Conservation (phyloP, 2,329 filamentous ascomycete species). For the Pseudogymnoascus sp. region DNA sequence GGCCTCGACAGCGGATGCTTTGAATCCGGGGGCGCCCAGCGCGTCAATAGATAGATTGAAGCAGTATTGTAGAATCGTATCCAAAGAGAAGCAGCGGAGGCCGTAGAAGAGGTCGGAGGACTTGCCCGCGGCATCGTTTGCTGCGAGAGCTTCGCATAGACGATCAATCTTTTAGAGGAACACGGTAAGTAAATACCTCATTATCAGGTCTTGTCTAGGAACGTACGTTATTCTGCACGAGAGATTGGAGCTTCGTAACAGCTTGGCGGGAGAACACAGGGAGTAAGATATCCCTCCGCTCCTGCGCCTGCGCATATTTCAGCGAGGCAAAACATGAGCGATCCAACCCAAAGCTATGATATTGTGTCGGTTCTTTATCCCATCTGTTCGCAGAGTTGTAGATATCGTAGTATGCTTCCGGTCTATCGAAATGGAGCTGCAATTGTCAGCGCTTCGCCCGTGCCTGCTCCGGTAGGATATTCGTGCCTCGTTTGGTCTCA, state of each 20-base stretch:
- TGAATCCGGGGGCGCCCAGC: constrained; percentile 29
- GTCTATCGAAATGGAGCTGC: constrained; percentile 33
- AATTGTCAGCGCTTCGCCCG: not conserved
- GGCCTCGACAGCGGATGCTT: constrained; percentile 30
- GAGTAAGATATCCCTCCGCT: constrained; percentile 31
- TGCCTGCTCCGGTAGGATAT: not conserved
- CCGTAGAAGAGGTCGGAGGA: constrained; percentile 23
- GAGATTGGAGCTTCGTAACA: constrained; percentile 26
- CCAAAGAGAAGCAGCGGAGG: constrained; percentile 27
- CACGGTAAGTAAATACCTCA: not conserved
- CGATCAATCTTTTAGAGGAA: constrained; percentile 17
- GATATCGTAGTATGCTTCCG: constrained; percentile 32
- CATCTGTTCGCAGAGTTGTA: constrained; percentile 32
- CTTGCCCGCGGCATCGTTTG: constrained; percentile 15
- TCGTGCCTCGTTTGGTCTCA: constrained; percentile 22
- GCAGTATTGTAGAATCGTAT: constrained; percentile 30
- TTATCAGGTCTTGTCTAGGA: not conserved
- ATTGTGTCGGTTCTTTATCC: constrained; percentile 32
- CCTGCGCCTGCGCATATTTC: constrained; percentile 30
- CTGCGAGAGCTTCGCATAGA: constrained; percentile 25
- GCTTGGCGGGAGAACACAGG: constrained; percentile 32
- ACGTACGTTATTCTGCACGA: constrained; percentile 28
- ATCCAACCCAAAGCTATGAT: constrained; percentile 31
- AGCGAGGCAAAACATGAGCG: constrained; percentile 32
- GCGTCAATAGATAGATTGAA: constrained; percentile 31